Evolutionary conservation across 257 asterid genomes (phyloP), one percentile per base, ranked within the genome.

Genomic region (Marsdenia floribunda): DNA sequence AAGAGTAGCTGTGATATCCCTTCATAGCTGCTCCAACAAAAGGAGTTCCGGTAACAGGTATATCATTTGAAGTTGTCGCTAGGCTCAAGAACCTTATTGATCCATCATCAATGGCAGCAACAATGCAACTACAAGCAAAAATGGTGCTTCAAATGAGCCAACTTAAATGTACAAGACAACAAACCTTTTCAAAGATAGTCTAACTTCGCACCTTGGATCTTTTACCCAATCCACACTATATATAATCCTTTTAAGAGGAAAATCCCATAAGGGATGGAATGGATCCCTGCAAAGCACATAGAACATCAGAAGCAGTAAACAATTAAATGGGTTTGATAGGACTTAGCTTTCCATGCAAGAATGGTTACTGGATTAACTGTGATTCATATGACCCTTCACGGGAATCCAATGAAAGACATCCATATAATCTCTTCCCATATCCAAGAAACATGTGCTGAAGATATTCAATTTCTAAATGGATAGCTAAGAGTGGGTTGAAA

Each of bases 41-140:
- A 72, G 86, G 83, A 71, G 80, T 87, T 81, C 94, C 96, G 59
- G 90, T 70, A 53, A 89, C 81, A 16, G 96, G 91, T 61, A 83
- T 76, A 81, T 90, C 95, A 74, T 76, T 79, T 75, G 92, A 84
- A 76, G 87, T 81, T 82, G 83, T 90, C 77, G 76, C 83, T 80
- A 94, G 82, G 86, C 86, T 85, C 66, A 89, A 86, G 61, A 87
- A 73, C 95, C 97, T 88, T 52, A 94, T 57, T 35, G 88, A 80
- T 77, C 99, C 99, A 71, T 94, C 97, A 78, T 92, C 97, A 79
- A 83, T 61, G 71, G 90, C 76, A 73, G 90, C 90, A 76, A 87
- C 65, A 68, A 92, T 76, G 64, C 96, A 92, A 80, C 99, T 94
- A 76, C 66, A 82, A 76, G 66, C 46, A 35, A 69, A 9, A 63